A percentile compares a stretch with the other conserved stretches of the same genome.
Conservation (phyloP, 2,329 filamentous ascomycete species). For the Claviceps citrina region DNA sequence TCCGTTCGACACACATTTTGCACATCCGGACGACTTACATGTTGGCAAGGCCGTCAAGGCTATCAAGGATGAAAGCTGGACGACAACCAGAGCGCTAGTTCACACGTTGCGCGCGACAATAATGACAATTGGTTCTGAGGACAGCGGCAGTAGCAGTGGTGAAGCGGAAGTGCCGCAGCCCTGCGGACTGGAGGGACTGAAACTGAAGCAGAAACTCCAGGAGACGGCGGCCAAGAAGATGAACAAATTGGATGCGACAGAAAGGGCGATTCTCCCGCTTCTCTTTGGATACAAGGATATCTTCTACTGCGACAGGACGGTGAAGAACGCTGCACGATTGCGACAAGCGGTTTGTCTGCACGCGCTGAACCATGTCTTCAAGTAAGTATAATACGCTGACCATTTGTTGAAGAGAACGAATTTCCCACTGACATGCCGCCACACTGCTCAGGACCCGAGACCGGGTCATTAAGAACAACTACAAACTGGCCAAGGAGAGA, state of each 20-base stretch:
- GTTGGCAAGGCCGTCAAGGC: slow-evolving; percentile 38
- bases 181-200: slow-evolving; percentile 46
- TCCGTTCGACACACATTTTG: slow-evolving; percentile 72
- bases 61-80: slow-evolving; percentile 35
- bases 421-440: neutral
- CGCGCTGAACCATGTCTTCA: slow-evolving; percentile 80
- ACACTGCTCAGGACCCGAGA: slow-evolving; percentile 56
- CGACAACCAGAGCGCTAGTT: slow-evolving; percentile 29
- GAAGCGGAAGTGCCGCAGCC: slow-evolving; percentile 17
- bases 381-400: too few relatives aligned
- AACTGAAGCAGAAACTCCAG: slow-evolving; percentile 45
- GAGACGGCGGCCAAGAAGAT: slow-evolving; percentile 38
- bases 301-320: slow-evolving; percentile 56
- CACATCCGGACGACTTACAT: slow-evolving; percentile 45
- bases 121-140: slow-evolving; percentile 28
- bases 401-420: neutral
- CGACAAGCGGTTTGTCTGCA: slow-evolving; percentile 66
- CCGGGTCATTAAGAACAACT: slow-evolving; percentile 81
- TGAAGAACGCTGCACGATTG: slow-evolving; percentile 51
- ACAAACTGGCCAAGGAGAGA: slow-evolving; percentile 53
- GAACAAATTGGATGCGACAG: slow-evolving; percentile 41
- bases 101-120: slow-evolving; percentile 33
- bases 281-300: slow-evolving; percentile 75
- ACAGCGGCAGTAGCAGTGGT: slow-evolving; percentile 1
- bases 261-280: slow-evolving; percentile 51